Evolutionary conservation across 345 rosid species (phyloP).

Genomic region (Citrus maxima): DNA sequence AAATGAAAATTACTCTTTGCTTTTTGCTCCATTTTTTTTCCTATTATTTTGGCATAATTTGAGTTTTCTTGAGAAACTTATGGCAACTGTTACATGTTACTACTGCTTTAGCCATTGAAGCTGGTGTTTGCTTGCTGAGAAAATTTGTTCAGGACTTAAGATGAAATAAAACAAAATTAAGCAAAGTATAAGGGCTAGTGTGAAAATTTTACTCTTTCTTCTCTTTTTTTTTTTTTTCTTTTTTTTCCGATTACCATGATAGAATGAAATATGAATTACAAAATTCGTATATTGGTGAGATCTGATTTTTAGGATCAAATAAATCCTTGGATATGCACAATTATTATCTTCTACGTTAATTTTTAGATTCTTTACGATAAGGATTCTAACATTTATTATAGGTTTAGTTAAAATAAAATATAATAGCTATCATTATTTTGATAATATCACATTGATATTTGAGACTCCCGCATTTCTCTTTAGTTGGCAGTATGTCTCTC

Average conservation of each 20-base stretch:
- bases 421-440: no score
- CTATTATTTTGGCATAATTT: background rate
- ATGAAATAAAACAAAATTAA: no score
- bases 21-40: background rate
- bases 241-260: no score
- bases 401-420: no score
- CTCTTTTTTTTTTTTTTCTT: no score
- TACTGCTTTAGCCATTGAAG: no score
- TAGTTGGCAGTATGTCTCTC: no score
- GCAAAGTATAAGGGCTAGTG: no score
- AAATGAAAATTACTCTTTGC: background rate
- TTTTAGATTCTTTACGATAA: background rate
- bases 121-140: constrained; percentile 11
- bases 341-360: background rate
- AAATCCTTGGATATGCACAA: background rate
- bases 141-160: background rate
- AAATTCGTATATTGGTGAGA: background rate
- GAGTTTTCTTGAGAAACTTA: background rate
- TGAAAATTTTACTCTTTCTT: no score
- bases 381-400: background rate
- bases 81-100: background rate
- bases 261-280: background rate
- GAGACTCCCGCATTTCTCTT: background rate
- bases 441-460: background rate
- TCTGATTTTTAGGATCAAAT: background rate